phyloP scores from a whole-genome alignment of 768 basidiomycete genomes.

The Tylopilus balloui region DNA sequence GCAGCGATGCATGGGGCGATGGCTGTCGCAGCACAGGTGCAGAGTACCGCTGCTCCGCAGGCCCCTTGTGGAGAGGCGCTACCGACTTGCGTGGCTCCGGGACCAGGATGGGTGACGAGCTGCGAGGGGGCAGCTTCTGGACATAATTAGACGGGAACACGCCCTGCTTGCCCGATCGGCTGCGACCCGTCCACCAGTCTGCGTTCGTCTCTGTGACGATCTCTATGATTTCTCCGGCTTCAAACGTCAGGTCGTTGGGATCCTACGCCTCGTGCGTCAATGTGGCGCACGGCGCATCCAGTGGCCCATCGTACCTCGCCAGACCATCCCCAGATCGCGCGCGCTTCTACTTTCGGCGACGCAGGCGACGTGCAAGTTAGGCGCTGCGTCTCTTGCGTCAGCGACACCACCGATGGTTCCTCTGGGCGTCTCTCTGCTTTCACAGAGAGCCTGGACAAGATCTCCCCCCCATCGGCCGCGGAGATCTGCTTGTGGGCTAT shows the following conservation, averaged over 20 bases:
- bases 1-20: conserved; percentile 5
- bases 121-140: conserved; percentile 43
- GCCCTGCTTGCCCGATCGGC: conserved; percentile 55
- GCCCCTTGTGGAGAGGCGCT: conserved; percentile 5
- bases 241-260: conserved; percentile 72
- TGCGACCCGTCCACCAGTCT: conserved; percentile 87
- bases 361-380: conserved; percentile 27
- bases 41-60: conserved; percentile 12
- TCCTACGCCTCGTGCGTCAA: conserved; percentile 43
- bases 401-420: conserved; percentile 13
- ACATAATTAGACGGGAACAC: conserved; percentile 79
- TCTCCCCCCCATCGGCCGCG: conserved; percentile 35
- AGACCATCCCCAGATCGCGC: conserved; percentile 29
- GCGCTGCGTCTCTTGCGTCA: conserved; percentile 22
- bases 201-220: conserved; percentile 77
- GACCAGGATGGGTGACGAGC: conserved; percentile 20
- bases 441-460: conserved; percentile 36
- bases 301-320: conserved; percentile 22
- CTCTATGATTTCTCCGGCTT: conserved; percentile 71
- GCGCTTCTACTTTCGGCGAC: conserved; percentile 24
- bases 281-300: not conserved
- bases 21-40: conserved; percentile 22
- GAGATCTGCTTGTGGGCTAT: conserved; percentile 40
- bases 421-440: conserved; percentile 20
- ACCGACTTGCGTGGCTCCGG: conserved; percentile 21